These are phyloP conservation scores for Cladochytrium replicatum DNA, from an alignment of 192 early-diverging fungal species.

Conservation along the genomic window DNA sequence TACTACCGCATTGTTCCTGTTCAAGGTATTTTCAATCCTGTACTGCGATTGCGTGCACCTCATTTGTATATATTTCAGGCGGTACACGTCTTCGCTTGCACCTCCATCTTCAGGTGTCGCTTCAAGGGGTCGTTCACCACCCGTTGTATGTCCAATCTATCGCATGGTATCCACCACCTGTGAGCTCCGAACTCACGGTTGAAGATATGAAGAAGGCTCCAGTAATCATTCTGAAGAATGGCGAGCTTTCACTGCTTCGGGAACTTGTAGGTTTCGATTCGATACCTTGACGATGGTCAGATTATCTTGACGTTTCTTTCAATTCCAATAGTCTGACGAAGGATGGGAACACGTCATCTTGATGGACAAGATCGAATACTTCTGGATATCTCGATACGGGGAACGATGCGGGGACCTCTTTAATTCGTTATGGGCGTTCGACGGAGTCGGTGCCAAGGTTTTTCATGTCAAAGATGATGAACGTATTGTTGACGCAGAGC, in stretches of 20 bases:
- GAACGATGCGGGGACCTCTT: slow-evolving; percentile 40
- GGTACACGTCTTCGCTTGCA: slow-evolving; percentile 18
- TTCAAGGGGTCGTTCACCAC: slow-evolving; percentile 38
- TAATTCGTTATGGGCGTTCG: slow-evolving; percentile 62
- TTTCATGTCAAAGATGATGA: slow-evolving; percentile 7
- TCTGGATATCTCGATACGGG: slow-evolving; percentile 49
- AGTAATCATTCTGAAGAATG: slow-evolving; percentile 56
- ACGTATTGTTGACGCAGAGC: not conserved
- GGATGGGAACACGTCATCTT: slow-evolving; percentile 45
- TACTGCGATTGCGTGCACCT: not conserved
- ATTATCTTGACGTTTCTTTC: slow-evolving; percentile 1
- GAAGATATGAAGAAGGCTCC: slow-evolving; percentile 40
- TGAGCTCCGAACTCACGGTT: slow-evolving; percentile 13
- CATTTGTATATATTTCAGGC: no score
- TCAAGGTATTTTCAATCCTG: slow-evolving; percentile 5
- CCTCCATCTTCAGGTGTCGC: slow-evolving; percentile 39
- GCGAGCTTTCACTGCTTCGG: slow-evolving; percentile 53
- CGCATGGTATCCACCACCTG: slow-evolving; percentile 28
- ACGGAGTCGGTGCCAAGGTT: slow-evolving; percentile 55
- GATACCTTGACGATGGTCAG: slow-evolving; percentile 1
- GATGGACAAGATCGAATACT: slow-evolving; percentile 57
- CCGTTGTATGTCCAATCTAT: slow-evolving; percentile 39
- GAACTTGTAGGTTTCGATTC: slow-evolving; percentile 30
- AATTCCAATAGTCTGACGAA: slow-evolving; percentile 16
- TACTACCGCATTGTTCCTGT: slow-evolving; percentile 21